Base-by-base conservation (phyloP, 306 rosid genomes). In the Medicago lupulina region DNA sequence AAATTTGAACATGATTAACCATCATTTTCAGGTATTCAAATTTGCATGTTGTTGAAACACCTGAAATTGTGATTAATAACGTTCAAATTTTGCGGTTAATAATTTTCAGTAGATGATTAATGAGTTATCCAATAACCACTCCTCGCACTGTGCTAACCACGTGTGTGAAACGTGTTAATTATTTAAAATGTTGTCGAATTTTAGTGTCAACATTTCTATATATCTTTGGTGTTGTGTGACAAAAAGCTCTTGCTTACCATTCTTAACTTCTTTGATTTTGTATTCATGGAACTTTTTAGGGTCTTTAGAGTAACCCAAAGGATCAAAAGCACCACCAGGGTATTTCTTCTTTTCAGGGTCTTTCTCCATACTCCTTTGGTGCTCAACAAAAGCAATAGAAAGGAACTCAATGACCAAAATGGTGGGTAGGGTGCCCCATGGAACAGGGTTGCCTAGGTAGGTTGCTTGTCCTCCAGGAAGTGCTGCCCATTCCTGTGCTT, bases 401-500 rank as follows among this genome's bases (percentile, higher is more conserved):
- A 96, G 86, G 82, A 96, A 96, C 53, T 96, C 99, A 61, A 96
- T 96, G 55, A 58, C 96, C 85, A 96, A 67, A 77, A 96, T 86
- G 75, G 99, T 96, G 6, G 99, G 99, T 49, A 96, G 86, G 78
- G 90, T 90, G 14, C 99, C 99, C 99, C 99, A 96, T 73, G 99
- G 99, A 46, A 96, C 99, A 40, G 99, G 98, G 71, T 92, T 89
- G 2, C 99, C 99, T 49, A 96, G 76, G 93, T 96, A 96, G 6
- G 97, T 92, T 21, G 99, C 99, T 83, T 88, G 97, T 0, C 98
- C 99, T 34, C 99, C 99, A 1, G 99, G 99, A 14, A 80, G 0
- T 38, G 99, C 98, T 2, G 99, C 99, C 99, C 98, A 92, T 79
- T 89, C 93, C 54, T 96, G 99, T 23, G 99, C 99, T 80, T 96